A percentile compares a stretch with the other conserved stretches of the same genome.
Conservation (phyloP, 805 yeast genomes). For the Cyberlindnera petersonii region DNA sequence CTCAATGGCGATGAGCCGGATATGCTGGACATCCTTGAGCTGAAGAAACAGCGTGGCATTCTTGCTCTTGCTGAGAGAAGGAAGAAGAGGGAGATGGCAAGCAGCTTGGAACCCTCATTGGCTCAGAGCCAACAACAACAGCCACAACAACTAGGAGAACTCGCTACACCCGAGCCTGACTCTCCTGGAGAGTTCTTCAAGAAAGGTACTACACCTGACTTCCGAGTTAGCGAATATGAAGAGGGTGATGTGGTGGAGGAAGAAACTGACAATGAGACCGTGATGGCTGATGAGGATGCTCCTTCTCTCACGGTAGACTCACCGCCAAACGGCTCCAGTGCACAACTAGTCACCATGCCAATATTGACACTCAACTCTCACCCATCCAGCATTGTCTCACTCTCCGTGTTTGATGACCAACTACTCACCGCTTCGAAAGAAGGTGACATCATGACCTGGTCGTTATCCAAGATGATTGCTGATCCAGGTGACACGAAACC, state of each 20-base stretch:
- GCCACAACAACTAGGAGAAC: background rate
- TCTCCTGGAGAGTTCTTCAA: constrained; percentile 4
- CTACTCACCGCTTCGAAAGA: constrained; percentile 11
- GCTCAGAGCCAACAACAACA: too few relatives aligned
- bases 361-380: constrained; percentile 10
- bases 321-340: background rate
- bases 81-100: constrained; percentile 1
- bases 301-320: background rate
- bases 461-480: background rate
- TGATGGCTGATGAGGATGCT: constrained; percentile 8
- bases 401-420: constrained; percentile 3
- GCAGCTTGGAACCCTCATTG: background rate
- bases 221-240: background rate
- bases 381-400: constrained; percentile 5
- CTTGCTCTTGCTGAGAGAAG: constrained; percentile 6
- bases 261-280: constrained; percentile 13
- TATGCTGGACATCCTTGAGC: constrained; percentile 7
- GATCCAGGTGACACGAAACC: constrained; percentile 4
- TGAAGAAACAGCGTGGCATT: constrained; percentile 13
- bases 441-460: constrained; percentile 13
- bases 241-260: background rate
- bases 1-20: constrained; percentile 21
- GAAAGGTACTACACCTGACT: background rate
- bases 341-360: constrained; percentile 1
- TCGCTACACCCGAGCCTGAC: constrained; percentile 12